These are phyloP conservation scores for Bathelium albidoporum DNA, from an alignment of 495 filamentous ascomycete genomes.

Conservation along the genomic window DNA sequence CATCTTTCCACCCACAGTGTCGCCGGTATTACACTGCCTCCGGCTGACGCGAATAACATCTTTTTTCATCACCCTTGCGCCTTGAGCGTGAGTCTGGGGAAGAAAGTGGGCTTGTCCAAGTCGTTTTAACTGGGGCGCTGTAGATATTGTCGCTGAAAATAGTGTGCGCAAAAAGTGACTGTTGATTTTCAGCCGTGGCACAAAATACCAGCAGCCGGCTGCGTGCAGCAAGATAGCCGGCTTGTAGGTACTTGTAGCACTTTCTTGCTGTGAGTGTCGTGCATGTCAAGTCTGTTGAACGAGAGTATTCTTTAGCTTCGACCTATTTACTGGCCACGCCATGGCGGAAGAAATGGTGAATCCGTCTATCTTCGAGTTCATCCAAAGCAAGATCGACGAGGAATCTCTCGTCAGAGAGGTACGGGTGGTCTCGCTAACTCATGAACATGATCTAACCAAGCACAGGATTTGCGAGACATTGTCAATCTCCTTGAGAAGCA, in stretches of 20 bases:
- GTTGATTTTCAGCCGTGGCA: too few relatives aligned
- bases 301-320: background rate
- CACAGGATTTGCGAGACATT: slow-evolving; percentile 64
- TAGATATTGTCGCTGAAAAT: too few relatives aligned
- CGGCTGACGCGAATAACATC: slow-evolving; percentile 61
- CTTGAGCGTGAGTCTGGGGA: background rate
- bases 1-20: slow-evolving; percentile 65
- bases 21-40: slow-evolving; percentile 82
- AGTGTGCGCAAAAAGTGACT: too few relatives aligned
- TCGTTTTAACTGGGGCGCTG: too few relatives aligned
- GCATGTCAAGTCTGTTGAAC: too few relatives aligned
- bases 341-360: slow-evolving; percentile 47
- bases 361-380: slow-evolving; percentile 72
- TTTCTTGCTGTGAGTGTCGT: too few relatives aligned
- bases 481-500: slow-evolving; percentile 66
- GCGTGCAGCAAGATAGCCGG: too few relatives aligned
- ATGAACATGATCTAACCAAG: slow-evolving; percentile 8
- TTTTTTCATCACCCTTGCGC: slow-evolving; percentile 1
- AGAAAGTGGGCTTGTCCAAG: background rate
- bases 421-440: slow-evolving; percentile 17
- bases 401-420: slow-evolving; percentile 71
- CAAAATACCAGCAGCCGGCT: too few relatives aligned
- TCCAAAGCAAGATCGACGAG: slow-evolving; percentile 84
- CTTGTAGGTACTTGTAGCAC: too few relatives aligned
- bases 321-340: background rate